These are phyloP conservation scores for Xylaria grammica DNA, from an alignment of 495 filamentous ascomycete genomes.

Conservation along the genomic window DNA sequence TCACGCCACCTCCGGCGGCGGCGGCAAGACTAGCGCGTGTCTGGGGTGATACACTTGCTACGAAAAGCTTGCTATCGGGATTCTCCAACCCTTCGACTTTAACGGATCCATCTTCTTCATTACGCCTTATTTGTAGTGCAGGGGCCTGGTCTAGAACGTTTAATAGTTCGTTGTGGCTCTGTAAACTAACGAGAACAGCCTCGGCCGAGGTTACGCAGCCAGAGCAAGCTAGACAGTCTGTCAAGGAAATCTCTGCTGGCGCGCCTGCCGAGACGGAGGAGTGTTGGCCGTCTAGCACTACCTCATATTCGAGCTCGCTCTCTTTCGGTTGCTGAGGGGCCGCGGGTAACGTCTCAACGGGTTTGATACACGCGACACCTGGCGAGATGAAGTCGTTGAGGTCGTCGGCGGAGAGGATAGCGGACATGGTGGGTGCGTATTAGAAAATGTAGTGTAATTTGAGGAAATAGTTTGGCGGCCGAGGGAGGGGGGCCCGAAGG, in stretches of 20 bases:
- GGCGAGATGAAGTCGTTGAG: constrained; percentile 99
- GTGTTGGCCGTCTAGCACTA: constrained; percentile 88
- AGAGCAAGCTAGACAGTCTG: constrained; percentile 96
- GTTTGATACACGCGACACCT: constrained; percentile 97
- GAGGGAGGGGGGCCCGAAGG: constrained; percentile 11
- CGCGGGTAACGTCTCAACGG: constrained; percentile 83
- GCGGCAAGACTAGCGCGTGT: constrained; percentile 85
- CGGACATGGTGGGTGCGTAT: constrained; percentile 70
- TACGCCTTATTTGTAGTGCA: constrained; percentile 46
- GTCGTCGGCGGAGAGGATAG: constrained; percentile 94
- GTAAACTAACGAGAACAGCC: constrained; percentile 88
- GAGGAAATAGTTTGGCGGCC: not conserved
- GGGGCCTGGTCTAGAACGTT: constrained; percentile 74
- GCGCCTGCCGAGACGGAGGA: constrained; percentile 42
- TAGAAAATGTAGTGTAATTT: constrained; percentile 7
- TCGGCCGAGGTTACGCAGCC: constrained; percentile 98
- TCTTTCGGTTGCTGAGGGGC: constrained; percentile 24
- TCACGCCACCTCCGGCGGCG: constrained; percentile 74
- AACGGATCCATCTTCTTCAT: constrained; percentile 29
- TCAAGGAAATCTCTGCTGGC: constrained; percentile 89
- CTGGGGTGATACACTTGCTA: constrained; percentile 92
- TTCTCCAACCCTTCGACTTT: constrained; percentile 43
- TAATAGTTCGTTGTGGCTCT: constrained; percentile 90
- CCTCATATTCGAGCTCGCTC: constrained; percentile 70
- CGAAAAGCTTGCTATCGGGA: constrained; percentile 69